phyloP scores from a whole-genome alignment of 768 basidiomycete species.

The Tricholoma sp. region DNA sequence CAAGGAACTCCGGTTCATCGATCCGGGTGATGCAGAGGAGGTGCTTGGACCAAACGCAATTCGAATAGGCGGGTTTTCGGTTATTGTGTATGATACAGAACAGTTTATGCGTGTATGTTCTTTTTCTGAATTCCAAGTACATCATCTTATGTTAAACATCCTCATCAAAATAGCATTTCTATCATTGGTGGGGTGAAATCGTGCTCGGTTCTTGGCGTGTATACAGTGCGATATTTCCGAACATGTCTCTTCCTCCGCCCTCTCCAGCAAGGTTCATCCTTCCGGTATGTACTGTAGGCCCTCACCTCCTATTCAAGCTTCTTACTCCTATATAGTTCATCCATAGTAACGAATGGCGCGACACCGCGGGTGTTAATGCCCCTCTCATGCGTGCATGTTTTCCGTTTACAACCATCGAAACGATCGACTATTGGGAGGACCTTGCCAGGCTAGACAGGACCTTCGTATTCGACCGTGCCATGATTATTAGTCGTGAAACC shows the following conservation, averaged over 20 bases:
- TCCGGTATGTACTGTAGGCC: constrained; percentile 12
- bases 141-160: background rate
- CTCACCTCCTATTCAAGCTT: background rate
- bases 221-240: constrained; percentile 11
- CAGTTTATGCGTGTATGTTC: constrained; percentile 19
- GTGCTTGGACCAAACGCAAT: constrained; percentile 15
- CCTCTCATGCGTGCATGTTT: constrained; percentile 57
- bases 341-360: constrained; percentile 18
- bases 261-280: constrained; percentile 18
- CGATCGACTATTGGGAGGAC: constrained; percentile 59
- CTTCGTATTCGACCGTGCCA: constrained; percentile 56
- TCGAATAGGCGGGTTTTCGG: constrained; percentile 12
- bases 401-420: constrained; percentile 54
- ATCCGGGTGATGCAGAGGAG: constrained; percentile 9
- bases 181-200: constrained; percentile 26
- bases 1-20: constrained; percentile 17
- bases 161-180: constrained; percentile 14
- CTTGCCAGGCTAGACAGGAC: constrained; percentile 41
- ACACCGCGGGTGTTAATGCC: constrained; percentile 15
- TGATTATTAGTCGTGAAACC: constrained; percentile 60
- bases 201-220: constrained; percentile 21
- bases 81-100: constrained; percentile 18
- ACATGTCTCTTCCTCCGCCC: background rate
- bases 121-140: background rate
- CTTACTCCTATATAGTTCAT: constrained; percentile 9